Conservation (phyloP, 2,329 filamentous ascomycete genomes). For the Geosmithia flava region DNA sequence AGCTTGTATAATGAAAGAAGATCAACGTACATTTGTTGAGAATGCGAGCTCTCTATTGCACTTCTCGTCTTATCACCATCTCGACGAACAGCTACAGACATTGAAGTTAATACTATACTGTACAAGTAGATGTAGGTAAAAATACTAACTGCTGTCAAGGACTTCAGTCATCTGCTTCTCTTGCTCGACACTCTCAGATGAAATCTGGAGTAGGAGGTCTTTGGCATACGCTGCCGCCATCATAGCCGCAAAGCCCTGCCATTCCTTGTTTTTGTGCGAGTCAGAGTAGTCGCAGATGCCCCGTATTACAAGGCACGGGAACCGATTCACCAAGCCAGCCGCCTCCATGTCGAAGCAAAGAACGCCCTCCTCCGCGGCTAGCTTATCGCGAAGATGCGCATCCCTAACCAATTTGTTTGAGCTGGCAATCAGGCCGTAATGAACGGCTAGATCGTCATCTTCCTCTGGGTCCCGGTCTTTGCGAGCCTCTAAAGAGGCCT, state of each 20-base stretch:
- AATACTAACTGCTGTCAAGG: not conserved
- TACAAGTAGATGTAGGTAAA: too few species aligned
- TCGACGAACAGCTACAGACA: too few species aligned
- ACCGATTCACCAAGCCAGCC: constrained; percentile 7
- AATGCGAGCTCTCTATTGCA: too few species aligned
- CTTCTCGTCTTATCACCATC: too few species aligned
- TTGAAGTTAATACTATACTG: too few species aligned
- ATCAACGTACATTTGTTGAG: too few species aligned
- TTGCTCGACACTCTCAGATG: not conserved
- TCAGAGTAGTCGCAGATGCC: constrained; percentile 21
- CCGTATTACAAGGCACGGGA: constrained; percentile 14
- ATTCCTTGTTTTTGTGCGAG: constrained; percentile 14
- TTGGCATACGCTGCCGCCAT: constrained; percentile 12
- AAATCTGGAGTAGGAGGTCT: constrained; percentile 4
- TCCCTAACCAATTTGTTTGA: constrained; percentile 4
- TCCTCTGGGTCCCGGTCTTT: not conserved
- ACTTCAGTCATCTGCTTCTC: not conserved
- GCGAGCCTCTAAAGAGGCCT: too few species aligned
- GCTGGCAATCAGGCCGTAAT: constrained; percentile 6
- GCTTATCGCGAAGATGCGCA: not conserved
- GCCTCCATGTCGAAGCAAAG: constrained; percentile 5
- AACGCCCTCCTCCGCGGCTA: not conserved
- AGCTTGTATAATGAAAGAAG: too few species aligned
- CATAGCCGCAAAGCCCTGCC: constrained; percentile 14
- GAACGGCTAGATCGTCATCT: not conserved